Evolutionary conservation across 306 rosid genomes (phyloP), one percentile per base, ranked within the genome.

Genomic region (Cicer pinnatifidum): DNA sequence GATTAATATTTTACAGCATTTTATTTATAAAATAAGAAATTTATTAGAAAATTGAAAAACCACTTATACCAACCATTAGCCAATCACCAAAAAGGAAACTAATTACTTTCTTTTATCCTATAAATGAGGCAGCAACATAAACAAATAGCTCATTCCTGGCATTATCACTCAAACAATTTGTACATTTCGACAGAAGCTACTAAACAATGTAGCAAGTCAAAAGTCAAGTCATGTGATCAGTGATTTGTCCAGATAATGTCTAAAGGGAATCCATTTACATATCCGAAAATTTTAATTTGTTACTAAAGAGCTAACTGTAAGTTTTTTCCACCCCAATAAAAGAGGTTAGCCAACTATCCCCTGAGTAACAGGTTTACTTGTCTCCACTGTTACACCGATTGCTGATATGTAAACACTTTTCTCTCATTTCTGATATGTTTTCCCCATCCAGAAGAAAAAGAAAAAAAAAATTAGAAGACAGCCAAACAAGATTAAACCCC

Each of bases 51-150:
- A 60, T 16, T 59, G 69, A 67, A 68, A 59, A 48, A 63, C 66
- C 63, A 45, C 62, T 48, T 15, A 6, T 11, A 17, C 23, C 41
- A 54, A 16, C 28, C 51, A 10, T 40, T 78, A 69, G 47, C 17
- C 33, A 20, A 72, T 71, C 59, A 78, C 23, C 77, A 71, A 64
- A 62, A 71, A 15, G 39, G 60, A 16, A 37, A 19, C 71, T 62
- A 16, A 46, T 51, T 39, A 56, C 23, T 15, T 51, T 5, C 0
- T 51, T 15, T 73, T 46, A 38, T 79, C 37, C 62, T 64, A 64
- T 7, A 46, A 62, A 41, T 35, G 54, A 72, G 58, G 17, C 35
- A 13, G 51, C 38, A 60, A 60, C 9, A 67, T 59, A 73, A 67
- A 57, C 50, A 35, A 59, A 58, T 10, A 48, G 62, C 71, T 40